A percentile compares a stretch with the other conserved stretches of the same genome.
Evolutionary conservation across 169 alveolate genomes (phyloP).

Genomic region (Perkinsus marinus): DNA sequence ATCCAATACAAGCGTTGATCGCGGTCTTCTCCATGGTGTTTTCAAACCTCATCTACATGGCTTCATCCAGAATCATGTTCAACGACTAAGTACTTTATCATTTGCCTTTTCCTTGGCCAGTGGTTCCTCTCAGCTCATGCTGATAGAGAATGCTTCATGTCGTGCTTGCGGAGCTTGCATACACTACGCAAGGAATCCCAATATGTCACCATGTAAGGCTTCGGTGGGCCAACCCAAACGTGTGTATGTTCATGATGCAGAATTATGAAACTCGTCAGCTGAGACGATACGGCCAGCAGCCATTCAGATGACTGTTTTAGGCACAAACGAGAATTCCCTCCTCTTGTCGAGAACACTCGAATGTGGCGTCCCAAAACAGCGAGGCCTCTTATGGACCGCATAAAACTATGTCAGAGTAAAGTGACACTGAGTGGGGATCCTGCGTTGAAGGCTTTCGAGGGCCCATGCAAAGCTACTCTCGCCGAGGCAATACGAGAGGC

Average conservation of each 20-base stretch:
- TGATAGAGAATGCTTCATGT: not conserved
- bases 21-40: not conserved
- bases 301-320: too few species aligned
- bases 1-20: not conserved
- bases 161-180: not conserved
- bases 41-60: not conserved
- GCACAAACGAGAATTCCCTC: not conserved
- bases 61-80: not conserved
- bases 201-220: not conserved
- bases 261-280: too few species aligned
- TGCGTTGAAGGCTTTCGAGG: not conserved
- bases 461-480: not conserved
- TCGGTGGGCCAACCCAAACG: not conserved
- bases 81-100: not conserved
- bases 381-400: not conserved
- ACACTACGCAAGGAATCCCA: not conserved
- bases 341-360: not conserved
- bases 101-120: not conserved
- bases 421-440: not conserved
- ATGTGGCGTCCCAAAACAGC: not conserved
- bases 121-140: not conserved
- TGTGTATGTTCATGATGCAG: too few species aligned
- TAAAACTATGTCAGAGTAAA: not conserved
- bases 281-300: too few species aligned
- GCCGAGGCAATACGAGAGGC: not conserved